These are phyloP conservation scores for Neurospora crassa DNA, from an alignment of 2,329 filamentous ascomycete genomes.

Conservation along the genomic window DNA sequence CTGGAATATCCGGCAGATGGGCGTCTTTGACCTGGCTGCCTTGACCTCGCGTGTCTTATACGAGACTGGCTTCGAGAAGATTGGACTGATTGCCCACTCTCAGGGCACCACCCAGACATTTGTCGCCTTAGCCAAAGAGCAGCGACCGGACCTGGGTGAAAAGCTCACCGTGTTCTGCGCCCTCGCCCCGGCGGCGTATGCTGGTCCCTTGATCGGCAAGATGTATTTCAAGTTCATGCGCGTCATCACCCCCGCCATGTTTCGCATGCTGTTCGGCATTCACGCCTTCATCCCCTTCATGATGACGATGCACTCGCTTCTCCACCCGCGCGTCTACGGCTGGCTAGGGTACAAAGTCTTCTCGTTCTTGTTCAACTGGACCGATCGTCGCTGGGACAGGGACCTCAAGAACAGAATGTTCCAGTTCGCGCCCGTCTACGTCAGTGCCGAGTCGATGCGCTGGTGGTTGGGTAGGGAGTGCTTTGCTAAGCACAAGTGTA, in stretches of 20 bases:
- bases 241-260: conserved; percentile 64
- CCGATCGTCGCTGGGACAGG: conserved; percentile 74
- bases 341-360: conserved; percentile 83
- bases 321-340: conserved; percentile 64
- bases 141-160: conserved; percentile 73
- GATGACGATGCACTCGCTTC: conserved; percentile 67
- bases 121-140: conserved; percentile 80
- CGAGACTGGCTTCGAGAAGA: conserved; percentile 74
- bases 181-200: conserved; percentile 82
- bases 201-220: conserved; percentile 74
- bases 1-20: conserved; percentile 95
- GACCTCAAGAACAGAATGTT: conserved; percentile 75
- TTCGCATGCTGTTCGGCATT: conserved; percentile 78
- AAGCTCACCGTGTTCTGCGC: conserved; percentile 86
- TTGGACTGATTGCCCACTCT: conserved; percentile 78
- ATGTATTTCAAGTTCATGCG: conserved; percentile 91
- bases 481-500: conserved; percentile 72
- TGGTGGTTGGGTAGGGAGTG: conserved; percentile 92
- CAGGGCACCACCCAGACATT: conserved; percentile 87
- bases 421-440: conserved; percentile 84
- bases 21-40: conserved; percentile 76
- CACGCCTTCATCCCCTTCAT: conserved; percentile 91
- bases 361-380: conserved; percentile 82
- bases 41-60: conserved; percentile 68
- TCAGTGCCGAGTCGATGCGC: conserved; percentile 80